phyloP scores from a whole-genome alignment of 116 monocot genomes.

The Phalaenopsis hybrid region DNA sequence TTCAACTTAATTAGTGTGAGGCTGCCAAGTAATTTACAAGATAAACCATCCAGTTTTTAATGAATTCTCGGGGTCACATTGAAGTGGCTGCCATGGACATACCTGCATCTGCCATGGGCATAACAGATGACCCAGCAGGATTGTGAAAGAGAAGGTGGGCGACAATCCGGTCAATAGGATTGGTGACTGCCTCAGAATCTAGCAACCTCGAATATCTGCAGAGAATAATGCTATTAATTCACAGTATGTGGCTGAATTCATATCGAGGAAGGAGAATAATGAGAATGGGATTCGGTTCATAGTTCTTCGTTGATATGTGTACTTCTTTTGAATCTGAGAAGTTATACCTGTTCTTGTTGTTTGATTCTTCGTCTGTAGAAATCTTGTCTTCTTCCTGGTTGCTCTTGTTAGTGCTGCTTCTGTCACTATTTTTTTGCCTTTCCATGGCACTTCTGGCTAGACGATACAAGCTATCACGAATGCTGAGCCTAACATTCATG shows the following conservation, averaged over 20 bases:
- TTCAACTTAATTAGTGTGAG: not conserved
- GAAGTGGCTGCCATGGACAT: slow-evolving; percentile 6
- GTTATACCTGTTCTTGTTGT: slow-evolving; percentile 34
- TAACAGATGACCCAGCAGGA: slow-evolving; percentile 16
- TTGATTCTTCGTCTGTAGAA: slow-evolving; percentile 24
- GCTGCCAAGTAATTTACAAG: slow-evolving; percentile 3
- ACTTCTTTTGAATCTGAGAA: not conserved
- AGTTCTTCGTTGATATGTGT: not conserved
- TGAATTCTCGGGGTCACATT: not conserved
- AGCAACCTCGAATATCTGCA: slow-evolving; percentile 24
- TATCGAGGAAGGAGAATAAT: not conserved
- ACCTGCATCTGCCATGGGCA: not conserved
- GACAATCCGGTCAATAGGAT: slow-evolving; percentile 83
- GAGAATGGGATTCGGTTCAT: not conserved
- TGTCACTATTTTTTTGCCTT: slow-evolving; percentile 48
- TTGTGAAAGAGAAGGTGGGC: slow-evolving; percentile 71
- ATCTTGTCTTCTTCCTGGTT: slow-evolving; percentile 44
- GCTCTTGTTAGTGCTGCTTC: slow-evolving; percentile 42
- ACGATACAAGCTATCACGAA: slow-evolving; percentile 80
- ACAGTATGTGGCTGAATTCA: not conserved
- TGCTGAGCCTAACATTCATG: slow-evolving; percentile 30
- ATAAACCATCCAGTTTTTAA: not conserved
- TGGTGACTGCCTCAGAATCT: slow-evolving; percentile 62
- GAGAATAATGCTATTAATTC: not conserved
- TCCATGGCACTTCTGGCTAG: slow-evolving; percentile 70